Base-by-base conservation (phyloP, 805 yeast species). In the Zygoascus biomembranicola region DNA sequence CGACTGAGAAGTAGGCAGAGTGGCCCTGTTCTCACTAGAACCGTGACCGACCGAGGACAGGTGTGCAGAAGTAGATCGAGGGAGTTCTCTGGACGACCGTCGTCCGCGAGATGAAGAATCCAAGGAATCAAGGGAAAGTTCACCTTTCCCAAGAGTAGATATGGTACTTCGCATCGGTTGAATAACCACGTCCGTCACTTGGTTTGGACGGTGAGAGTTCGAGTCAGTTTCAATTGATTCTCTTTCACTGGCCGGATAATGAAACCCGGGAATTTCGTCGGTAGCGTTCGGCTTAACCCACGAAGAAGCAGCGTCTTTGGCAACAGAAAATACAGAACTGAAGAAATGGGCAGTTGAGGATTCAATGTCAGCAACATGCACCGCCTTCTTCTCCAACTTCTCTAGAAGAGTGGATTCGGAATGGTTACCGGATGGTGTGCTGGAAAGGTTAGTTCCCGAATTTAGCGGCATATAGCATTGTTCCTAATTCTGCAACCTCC, bases 91-190 rank as follows among this genome's bases (percentile, higher is more conserved):
- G 26, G 44, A 18, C 11, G 26, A 4, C 20, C 26, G 20, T 19
- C 20, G 13, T 10, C 26, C 26, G 13, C 44, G 44, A 42, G 13
- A 11, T 3, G 23, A 4, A 16, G 44, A 14, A 1, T 66, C 66
- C 43, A 63, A 53, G 11, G 58, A 46, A 5, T 58, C 66, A 19
- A 67, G 54, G 3, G 70, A 64, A 28, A 67, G 58, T 44, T 67
- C 69, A 10, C 70, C 70, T 39, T 59, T 56, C 10, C 70, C 70
- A 32, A 67, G 56, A 8, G 70, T 63, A 11, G 63, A 59, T 6
- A 61, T 55, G 1, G 69, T 55, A 6, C 64, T 51, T 18, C 59
- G 45, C 10, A 51, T 23, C 5, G 63, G 65, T 41, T 58, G 60
- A 46, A 61, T 54, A 43, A 53, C 32, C 52, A 61, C 55, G 48